Conservation (phyloP, 1,284 basidiomycete genomes). For the Wallemia ichthyophaga region DNA sequence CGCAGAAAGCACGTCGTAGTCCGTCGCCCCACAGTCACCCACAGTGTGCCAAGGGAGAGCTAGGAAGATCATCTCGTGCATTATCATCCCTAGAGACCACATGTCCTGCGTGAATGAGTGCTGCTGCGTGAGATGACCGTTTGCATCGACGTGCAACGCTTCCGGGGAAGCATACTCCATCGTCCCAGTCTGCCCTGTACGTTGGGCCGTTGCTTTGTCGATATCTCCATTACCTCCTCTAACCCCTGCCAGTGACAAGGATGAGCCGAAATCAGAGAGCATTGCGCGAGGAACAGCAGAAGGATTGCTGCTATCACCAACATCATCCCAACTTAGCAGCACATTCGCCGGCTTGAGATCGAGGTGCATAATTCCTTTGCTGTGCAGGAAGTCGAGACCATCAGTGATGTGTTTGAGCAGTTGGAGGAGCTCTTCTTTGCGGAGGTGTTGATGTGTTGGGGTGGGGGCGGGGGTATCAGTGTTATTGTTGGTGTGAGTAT, state of each 20-base stretch:
- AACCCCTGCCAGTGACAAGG: neutral
- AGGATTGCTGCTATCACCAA: too few species aligned
- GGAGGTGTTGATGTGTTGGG: neutral
- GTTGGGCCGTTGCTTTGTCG: neutral
- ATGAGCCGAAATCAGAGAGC: neutral
- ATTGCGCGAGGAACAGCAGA: constrained; percentile 1
- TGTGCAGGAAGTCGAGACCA: neutral
- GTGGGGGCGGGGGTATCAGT: neutral
- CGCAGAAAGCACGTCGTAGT: neutral
- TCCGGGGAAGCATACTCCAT: neutral
- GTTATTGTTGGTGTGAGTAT: too few species aligned
- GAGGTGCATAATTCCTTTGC: neutral
- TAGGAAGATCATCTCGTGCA: neutral
- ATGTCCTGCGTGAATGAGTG: neutral
- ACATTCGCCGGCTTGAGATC: constrained; percentile 1
- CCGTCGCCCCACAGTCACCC: too few species aligned
- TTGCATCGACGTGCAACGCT: neutral
- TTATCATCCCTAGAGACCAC: neutral
- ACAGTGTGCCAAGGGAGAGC: neutral
- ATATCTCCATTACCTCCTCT: too few species aligned
- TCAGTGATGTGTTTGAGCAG: neutral
- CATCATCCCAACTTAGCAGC: neutral
- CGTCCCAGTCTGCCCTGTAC: neutral
- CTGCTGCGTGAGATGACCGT: neutral
- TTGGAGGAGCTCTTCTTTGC: neutral